Evolutionary conservation across 2,329 filamentous ascomycete genomes (phyloP).

Genomic region (Byssochlamys sp.): DNA sequence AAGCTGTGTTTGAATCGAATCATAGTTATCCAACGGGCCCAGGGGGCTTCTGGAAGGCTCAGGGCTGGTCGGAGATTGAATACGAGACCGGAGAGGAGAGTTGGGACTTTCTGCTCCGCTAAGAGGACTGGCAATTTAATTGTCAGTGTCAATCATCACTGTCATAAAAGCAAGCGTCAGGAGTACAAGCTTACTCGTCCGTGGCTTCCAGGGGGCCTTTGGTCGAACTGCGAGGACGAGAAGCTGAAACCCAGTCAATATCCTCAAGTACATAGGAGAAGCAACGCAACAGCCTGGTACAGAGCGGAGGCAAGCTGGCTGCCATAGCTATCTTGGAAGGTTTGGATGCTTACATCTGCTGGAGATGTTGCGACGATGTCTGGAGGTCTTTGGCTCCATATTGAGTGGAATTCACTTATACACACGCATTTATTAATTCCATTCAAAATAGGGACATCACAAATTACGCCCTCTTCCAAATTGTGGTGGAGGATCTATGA

Average conservation of each 20-base stretch:
- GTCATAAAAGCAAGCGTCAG: background rate
- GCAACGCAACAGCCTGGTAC: background rate
- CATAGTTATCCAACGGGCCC: constrained; percentile 22
- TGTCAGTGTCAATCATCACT: background rate
- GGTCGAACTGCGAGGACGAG: constrained; percentile 45
- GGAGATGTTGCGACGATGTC: constrained; percentile 28
- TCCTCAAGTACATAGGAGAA: background rate
- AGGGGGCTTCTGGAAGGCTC: constrained; percentile 20
- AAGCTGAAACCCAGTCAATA: constrained; percentile 18
- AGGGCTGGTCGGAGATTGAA: constrained; percentile 6
- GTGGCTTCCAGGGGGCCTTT: constrained; percentile 64
- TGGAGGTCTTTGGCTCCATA: constrained; percentile 15
- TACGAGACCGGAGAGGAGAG: constrained; percentile 8
- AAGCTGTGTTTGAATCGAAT: constrained; percentile 4
- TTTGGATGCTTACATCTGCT: constrained; percentile 21
- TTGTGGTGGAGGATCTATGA: background rate
- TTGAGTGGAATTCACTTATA: background rate
- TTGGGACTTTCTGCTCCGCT: constrained; percentile 10
- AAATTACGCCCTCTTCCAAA: background rate
- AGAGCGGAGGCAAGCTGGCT: background rate
- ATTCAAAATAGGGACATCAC: background rate
- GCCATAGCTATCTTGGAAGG: background rate
- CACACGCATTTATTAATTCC: background rate
- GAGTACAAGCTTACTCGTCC: constrained; percentile 55
- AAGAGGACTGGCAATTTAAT: constrained; percentile 17